phyloP scores from a whole-genome alignment of 163 green algal species.

The Chlorella variabilis region DNA sequence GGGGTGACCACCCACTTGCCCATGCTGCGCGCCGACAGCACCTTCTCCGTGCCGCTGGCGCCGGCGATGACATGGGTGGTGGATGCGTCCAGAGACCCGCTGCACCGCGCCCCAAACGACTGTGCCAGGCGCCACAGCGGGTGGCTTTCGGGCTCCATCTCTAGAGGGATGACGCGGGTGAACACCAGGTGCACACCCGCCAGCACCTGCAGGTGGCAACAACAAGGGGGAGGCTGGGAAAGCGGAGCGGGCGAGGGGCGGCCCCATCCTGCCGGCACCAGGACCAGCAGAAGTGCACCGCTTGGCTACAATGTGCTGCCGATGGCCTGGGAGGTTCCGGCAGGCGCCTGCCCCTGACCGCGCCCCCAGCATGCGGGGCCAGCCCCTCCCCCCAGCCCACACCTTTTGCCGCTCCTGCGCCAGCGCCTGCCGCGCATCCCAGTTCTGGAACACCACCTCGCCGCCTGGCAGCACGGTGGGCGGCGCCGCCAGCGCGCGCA shows the following conservation, averaged over 20 bases:
- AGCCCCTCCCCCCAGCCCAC: no score
- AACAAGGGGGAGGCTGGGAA: not conserved
- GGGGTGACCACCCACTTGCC: constrained; percentile 65
- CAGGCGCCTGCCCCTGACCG: no score
- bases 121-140: constrained; percentile 75
- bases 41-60: constrained; percentile 72
- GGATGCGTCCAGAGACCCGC: constrained; percentile 18
- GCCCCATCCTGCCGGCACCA: no score
- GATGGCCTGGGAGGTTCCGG: no score
- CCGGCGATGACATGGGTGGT: constrained; percentile 72
- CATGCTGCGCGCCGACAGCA: constrained; percentile 56
- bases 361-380: no score
- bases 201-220: constrained; percentile 43
- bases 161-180: constrained; percentile 67
- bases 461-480: not conserved
- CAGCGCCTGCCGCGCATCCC: constrained; percentile 62
- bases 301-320: no score
- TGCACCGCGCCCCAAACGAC: constrained; percentile 67
- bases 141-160: constrained; percentile 54
- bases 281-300: no score
- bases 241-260: no score
- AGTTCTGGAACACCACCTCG: constrained; percentile 8
- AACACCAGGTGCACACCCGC: constrained; percentile 68
- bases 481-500: constrained; percentile 13
- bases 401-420: constrained; percentile 28